A percentile compares a stretch with the other conserved stretches of the same genome.
Conservation (phyloP, 208 protist genomes). For the Crithidia mellificae region DNA sequence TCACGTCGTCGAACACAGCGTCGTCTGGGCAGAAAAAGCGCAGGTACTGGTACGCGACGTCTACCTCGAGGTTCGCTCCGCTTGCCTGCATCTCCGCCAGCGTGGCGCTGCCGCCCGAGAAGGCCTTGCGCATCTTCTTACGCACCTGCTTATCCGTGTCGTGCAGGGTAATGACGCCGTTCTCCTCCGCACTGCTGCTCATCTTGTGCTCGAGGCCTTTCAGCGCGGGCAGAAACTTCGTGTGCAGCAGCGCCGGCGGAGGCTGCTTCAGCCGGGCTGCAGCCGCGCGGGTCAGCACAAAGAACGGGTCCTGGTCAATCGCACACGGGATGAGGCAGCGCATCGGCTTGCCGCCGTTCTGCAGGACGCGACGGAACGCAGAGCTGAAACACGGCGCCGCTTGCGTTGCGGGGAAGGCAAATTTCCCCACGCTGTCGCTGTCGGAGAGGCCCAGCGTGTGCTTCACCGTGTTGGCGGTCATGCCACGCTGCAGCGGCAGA, state of each 20-base stretch:
- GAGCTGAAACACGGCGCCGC: conserved; percentile 95
- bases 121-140: conserved; percentile 96
- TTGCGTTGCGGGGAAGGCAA: conserved; percentile 97
- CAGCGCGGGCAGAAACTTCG: conserved; percentile 98
- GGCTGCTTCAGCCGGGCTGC: conserved; percentile 88
- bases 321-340: conserved; percentile 98
- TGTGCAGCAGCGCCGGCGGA: conserved; percentile 96
- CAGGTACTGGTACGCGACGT: conserved; percentile 97
- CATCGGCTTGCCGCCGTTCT: conserved; percentile 44
- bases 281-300: conserved; percentile 97
- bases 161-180: conserved; percentile 96
- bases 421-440: conserved; percentile 93
- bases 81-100: conserved; percentile 94
- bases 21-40: conserved; percentile 97
- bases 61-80: conserved; percentile 93
- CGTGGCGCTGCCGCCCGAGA: conserved; percentile 96
- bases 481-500: conserved; percentile 87
- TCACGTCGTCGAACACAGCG: conserved; percentile 84
- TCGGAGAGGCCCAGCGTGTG: conserved; percentile 95
- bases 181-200: conserved; percentile 90
- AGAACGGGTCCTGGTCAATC: conserved; percentile 98
- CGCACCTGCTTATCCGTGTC: conserved; percentile 95
- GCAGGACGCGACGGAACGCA: conserved; percentile 94
- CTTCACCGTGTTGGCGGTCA: conserved; percentile 93
- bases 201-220: conserved; percentile 97